phyloP scores from a whole-genome alignment of 129 eudicot species.

The Dittrichia graveolens region DNA sequence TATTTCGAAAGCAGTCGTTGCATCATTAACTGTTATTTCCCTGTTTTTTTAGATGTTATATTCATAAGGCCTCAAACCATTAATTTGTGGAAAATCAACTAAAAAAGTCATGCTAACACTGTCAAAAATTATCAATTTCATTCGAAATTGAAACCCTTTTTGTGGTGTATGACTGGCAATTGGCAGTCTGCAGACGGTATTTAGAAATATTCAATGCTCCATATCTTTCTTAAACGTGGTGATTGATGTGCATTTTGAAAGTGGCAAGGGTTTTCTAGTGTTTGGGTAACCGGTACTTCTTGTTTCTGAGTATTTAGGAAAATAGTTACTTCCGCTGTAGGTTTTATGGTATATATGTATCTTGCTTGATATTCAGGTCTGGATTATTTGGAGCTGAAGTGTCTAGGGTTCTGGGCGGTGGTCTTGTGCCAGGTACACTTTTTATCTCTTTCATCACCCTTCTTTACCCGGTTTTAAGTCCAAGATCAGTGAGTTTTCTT shows the following conservation, averaged over 20 bases:
- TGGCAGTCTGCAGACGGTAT: not conserved
- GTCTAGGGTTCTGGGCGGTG: slow-evolving; percentile 94
- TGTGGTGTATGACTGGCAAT: not conserved
- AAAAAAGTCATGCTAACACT: too few relatives aligned
- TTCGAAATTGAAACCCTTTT: not conserved
- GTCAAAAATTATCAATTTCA: too few relatives aligned
- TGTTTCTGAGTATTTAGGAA: too few relatives aligned
- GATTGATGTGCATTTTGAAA: not conserved
- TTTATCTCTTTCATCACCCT: not conserved
- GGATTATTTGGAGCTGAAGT: slow-evolving; percentile 86
- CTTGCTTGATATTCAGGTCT: slow-evolving; percentile 41
- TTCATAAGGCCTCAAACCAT: too few relatives aligned
- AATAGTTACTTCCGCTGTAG: too few relatives aligned
- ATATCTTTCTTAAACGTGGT: not conserved
- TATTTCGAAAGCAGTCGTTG: not conserved
- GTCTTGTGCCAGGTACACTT: slow-evolving; percentile 87
- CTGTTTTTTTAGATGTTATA: too few relatives aligned
- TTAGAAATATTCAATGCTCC: not conserved
- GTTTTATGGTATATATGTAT: not conserved
- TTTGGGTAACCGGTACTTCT: not conserved
- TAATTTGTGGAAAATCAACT: too few relatives aligned
- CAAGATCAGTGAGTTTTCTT: slow-evolving; percentile 1
- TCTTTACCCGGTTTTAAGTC: not conserved
- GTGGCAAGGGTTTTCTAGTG: not conserved
- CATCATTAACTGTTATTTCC: too few relatives aligned